These are phyloP conservation scores for Aspergillus bridgeri DNA, from an alignment of 495 filamentous ascomycete genomes.

Conservation along the genomic window DNA sequence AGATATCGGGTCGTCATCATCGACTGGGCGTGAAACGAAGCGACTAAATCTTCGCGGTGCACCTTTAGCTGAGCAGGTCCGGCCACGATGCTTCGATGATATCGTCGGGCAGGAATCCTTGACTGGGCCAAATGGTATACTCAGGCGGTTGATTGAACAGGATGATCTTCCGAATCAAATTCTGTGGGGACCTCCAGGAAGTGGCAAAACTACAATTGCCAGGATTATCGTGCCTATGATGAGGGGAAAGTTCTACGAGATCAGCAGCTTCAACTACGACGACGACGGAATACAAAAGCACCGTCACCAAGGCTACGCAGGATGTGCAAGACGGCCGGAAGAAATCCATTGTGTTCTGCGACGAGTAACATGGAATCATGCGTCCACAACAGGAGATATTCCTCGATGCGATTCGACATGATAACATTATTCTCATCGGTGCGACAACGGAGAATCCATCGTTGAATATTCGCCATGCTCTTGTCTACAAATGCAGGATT, in stretches of 20 bases:
- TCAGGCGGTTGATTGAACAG: constrained; percentile 86
- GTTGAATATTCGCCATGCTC: constrained; percentile 86
- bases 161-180: constrained; percentile 91
- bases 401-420: constrained; percentile 85
- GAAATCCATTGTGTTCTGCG: constrained; percentile 95
- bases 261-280: constrained; percentile 89
- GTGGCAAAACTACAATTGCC: constrained; percentile 95
- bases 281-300: constrained; percentile 90
- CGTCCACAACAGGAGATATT: constrained; percentile 96
- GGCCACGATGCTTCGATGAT: constrained; percentile 77
- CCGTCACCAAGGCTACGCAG: constrained; percentile 79
- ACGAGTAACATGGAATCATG: constrained; percentile 93
- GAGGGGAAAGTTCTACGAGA: constrained; percentile 84
- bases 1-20: too few relatives aligned
- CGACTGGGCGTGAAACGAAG: too few relatives aligned
- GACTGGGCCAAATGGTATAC: constrained; percentile 76
- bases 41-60: constrained; percentile 31
- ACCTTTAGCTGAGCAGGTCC: constrained; percentile 91
- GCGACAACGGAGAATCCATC: constrained; percentile 96
- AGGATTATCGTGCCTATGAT: constrained; percentile 77
- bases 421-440: constrained; percentile 86
- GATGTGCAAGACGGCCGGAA: constrained; percentile 78
- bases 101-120: constrained; percentile 82
- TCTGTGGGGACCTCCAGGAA: constrained; percentile 89
- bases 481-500: constrained; percentile 84